Evolutionary conservation across 345 rosid species (phyloP), one percentile per base, ranked within the genome.

Genomic region (Isatis tinctoria): DNA sequence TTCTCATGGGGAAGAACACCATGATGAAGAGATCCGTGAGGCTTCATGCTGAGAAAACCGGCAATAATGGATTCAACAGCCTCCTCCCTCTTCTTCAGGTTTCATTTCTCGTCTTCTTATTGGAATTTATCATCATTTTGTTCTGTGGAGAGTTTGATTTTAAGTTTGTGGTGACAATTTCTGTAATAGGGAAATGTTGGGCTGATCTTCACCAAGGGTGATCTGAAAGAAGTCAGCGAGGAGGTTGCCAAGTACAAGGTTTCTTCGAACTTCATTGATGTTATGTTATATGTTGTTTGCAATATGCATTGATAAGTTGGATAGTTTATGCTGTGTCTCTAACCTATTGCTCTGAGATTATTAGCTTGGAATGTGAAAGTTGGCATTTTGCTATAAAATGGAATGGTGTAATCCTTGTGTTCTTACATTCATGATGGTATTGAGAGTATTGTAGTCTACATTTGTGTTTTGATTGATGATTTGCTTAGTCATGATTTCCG

Each of bases 1-100:
- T 94, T n/a, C 85, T 94, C 0, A 94, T 94, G 96, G 98, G 97
- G 10, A 94, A 94, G 77, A 94, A 94, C 70, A 94, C 98, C 0
- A 94, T 94, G 97, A 91, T 91, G 98, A 94, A 91, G 84, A 75
- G 98, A 80, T 72, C 97, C 24, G 69, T 94, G 60, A 83, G 94
- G 74, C 77, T 91, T 0, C 97, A 94, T 72, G 60, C 96, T 11
- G 93, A 94, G 39, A 87, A 85, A 22, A 91, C 93, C 1, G 97
- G 96, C 0, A 94, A 87, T 74, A 33, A 58, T 2, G 73, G 79
- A 17, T 82, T 80, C 79, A 88, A 86, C 10, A 88, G 67, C 73
- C 91, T 94, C 43, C 67, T 88, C 53, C 93, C 96, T 5, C 97
- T 91, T 32, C 97, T 94, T 35, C 97, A 91, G 97, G 97, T 90